Evolutionary conservation across 2,329 filamentous ascomycete species (phyloP), one percentile per base, ranked within the genome.

Genomic region (Acarospora socialis): DNA sequence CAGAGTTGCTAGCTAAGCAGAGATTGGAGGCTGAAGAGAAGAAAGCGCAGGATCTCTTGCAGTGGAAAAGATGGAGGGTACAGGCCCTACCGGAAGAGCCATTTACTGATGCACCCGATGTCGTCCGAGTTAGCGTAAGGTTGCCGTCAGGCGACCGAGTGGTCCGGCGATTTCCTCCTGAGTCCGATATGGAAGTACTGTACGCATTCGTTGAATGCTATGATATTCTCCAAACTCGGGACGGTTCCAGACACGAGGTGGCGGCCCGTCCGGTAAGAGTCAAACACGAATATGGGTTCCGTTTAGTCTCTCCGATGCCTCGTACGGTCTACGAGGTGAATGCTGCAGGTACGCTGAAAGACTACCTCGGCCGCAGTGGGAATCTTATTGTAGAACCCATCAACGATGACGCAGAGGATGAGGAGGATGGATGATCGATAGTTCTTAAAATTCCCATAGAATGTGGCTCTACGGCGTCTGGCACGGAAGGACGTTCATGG

Each of bases 191-290:
- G 21, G 87, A 95, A 51, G 84, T 94, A 47, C 59, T 98, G 4
- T 95, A 95, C 54, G 90, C 87, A 0, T 94, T 92, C 57, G 84
- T 95, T 2, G 90, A 98, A 50, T 95, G 87, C 57, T 77, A 84
- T 51, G 75, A 82, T 32, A 45, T 78, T 4, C 45, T 84, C 3
- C 55, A 67, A 21, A 55, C 57, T 2, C 53, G 49, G 14, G 54
- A 53, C 12, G 43, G 27, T 6, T 31, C 39, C 4, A 39, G 34
- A 24, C 18, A 30, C 23, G 28, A 36, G 23, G 37, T 34, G 7
- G 41, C 45, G 12, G 32, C 39, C 9, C 37, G 72, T 44, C 82
- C 83, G 0, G 60, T 66, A 14, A 70, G 60, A 8, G 95, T 90
- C 50, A 63, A 75, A 43, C 86, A 95, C 52, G 63, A 75, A 44